These are phyloP conservation scores for Aspergillus mulundensis DNA, from an alignment of 495 filamentous ascomycete species.

Conservation along the genomic window DNA sequence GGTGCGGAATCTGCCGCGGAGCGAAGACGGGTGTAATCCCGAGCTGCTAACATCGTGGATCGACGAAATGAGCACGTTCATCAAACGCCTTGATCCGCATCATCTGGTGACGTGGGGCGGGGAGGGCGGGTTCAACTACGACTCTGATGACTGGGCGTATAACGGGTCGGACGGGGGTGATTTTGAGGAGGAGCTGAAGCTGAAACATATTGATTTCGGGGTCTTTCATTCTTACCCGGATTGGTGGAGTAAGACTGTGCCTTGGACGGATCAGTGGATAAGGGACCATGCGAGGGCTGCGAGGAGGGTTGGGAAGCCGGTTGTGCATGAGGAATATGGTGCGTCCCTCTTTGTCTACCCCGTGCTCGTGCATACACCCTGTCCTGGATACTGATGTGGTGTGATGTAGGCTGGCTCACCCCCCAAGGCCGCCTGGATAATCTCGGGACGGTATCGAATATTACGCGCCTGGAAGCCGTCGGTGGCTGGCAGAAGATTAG, in stretches of 20 bases:
- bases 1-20: slow-evolving; percentile 11
- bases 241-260: slow-evolving; percentile 18
- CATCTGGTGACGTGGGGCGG: slow-evolving; percentile 60
- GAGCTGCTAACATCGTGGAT: slow-evolving; percentile 57
- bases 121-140: slow-evolving; percentile 43
- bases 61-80: slow-evolving; percentile 49
- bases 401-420: slow-evolving; percentile 12
- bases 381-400: no score
- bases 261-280: slow-evolving; percentile 17
- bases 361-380: no score
- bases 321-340: slow-evolving; percentile 19
- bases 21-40: slow-evolving; percentile 39
- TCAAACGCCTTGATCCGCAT: slow-evolving; percentile 54
- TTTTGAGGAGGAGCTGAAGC: slow-evolving; percentile 50
- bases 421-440: slow-evolving; percentile 5
- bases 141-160: slow-evolving; percentile 51
- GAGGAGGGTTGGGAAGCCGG: slow-evolving; percentile 9
- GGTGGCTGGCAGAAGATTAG: slow-evolving; percentile 18
- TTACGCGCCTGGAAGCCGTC: slow-evolving; percentile 15
- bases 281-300: slow-evolving; percentile 7
- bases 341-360: no score
- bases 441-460: slow-evolving; percentile 12
- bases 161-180: slow-evolving; percentile 55
- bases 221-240: slow-evolving; percentile 58
- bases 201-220: slow-evolving; percentile 57